Percentiles rank a stretch among this genome's conserved stretches.
phyloP scores from a whole-genome alignment of 805 yeast genomes.

The Saturnispora sanitii region DNA sequence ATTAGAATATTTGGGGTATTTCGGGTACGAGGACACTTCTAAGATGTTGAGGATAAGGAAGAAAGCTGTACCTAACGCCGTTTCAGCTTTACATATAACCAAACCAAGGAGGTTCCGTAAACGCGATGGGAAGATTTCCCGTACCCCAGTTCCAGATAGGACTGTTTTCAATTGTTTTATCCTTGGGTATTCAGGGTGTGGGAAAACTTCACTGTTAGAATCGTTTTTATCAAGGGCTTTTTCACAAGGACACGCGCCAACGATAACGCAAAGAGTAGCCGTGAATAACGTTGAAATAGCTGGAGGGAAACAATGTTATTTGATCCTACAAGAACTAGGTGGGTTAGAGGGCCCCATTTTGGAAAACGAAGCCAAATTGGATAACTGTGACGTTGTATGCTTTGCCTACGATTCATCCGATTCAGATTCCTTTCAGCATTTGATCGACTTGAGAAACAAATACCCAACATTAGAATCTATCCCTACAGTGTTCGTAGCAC shows the following conservation, averaged over 20 bases:
- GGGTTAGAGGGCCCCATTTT: slow-evolving; percentile 76
- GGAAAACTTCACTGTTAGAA: slow-evolving; percentile 77
- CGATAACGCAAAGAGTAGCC: slow-evolving; percentile 69
- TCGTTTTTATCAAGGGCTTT: slow-evolving; percentile 70
- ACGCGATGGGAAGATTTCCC: slow-evolving; percentile 51
- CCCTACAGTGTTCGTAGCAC: slow-evolving; percentile 82
- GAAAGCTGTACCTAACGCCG: slow-evolving; percentile 14
- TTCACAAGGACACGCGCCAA: slow-evolving; percentile 66
- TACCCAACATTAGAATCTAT: slow-evolving; percentile 51
- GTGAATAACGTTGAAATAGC: slow-evolving; percentile 88
- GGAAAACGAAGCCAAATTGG: slow-evolving; percentile 57
- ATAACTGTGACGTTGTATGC: slow-evolving; percentile 87
- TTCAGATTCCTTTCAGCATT: slow-evolving; percentile 84
- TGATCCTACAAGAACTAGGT: slow-evolving; percentile 84
- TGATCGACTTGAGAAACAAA: slow-evolving; percentile 56
- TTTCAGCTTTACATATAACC: slow-evolving; percentile 62
- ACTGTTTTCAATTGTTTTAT: slow-evolving; percentile 88
- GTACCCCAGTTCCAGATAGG: slow-evolving; percentile 67
- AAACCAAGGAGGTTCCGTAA: slow-evolving; percentile 65
- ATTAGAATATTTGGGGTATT: slow-evolving; percentile 76
- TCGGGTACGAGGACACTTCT: slow-evolving; percentile 62
- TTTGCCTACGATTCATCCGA: slow-evolving; percentile 89
- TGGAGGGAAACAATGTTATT: slow-evolving; percentile 92
- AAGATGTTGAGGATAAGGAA: slow-evolving; percentile 13
- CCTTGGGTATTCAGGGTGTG: slow-evolving; percentile 77